A percentile compares a stretch with the other conserved stretches of the same genome.
Conservation (phyloP, 257 asterid genomes). For the Paulownia fortunei region DNA sequence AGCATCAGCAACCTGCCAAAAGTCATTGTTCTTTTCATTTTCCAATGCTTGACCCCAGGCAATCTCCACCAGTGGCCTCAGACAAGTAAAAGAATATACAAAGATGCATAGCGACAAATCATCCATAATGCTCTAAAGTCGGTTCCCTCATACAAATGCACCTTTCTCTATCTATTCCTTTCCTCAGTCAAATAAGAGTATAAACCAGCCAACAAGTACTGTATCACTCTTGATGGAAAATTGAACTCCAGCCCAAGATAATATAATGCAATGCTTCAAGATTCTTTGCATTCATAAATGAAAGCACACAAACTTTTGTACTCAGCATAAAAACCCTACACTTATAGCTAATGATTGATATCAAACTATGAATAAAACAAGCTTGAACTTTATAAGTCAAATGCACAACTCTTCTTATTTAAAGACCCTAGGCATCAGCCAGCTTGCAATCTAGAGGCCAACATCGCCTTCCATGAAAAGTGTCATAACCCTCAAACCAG, state of each 20-base stretch:
- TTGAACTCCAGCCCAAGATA: background rate
- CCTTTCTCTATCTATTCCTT: background rate
- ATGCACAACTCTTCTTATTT: background rate
- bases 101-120: background rate
- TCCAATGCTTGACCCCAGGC: slow-evolving; percentile 8
- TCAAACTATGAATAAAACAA: background rate
- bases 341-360: slow-evolving; percentile 1
- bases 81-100: slow-evolving; percentile 3
- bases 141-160: background rate
- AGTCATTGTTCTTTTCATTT: slow-evolving; percentile 21
- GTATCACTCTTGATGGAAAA: background rate
- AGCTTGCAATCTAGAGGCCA: background rate
- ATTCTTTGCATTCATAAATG: background rate
- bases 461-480: background rate
- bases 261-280: background rate
- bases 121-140: background rate
- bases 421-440: background rate
- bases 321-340: background rate
- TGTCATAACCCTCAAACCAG: background rate
- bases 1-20: slow-evolving; percentile 89
- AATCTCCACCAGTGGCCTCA: slow-evolving; percentile 9
- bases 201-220: background rate
- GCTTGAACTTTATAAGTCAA: background rate
- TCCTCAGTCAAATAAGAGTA: background rate
- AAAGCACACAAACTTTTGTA: background rate